These are phyloP conservation scores for Medicago ruthenica DNA, from an alignment of 306 rosid species.

Conservation along the genomic window DNA sequence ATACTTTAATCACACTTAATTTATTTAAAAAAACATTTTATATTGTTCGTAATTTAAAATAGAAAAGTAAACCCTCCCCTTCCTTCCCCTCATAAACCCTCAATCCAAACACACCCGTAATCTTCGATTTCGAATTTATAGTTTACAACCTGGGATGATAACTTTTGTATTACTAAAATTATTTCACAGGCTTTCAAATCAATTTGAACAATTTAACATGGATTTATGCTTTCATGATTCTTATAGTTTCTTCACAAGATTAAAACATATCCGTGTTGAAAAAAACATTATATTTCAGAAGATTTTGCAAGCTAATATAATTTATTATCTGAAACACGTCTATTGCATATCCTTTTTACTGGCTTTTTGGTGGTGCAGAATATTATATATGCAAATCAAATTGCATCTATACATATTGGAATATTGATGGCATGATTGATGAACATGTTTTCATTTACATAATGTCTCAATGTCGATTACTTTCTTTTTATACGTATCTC, in stretches of 20 bases:
- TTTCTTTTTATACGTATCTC: neutral
- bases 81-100: too few relatives aligned
- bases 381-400: slow-evolving; percentile 10
- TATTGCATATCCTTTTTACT: neutral
- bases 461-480: slow-evolving; percentile 2
- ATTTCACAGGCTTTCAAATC: slow-evolving; percentile 30
- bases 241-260: slow-evolving; percentile 27
- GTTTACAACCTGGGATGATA: slow-evolving; percentile 19
- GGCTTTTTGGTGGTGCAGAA: slow-evolving; percentile 16
- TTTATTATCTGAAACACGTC: slow-evolving; percentile 5
- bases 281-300: neutral
- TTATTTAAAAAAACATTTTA: too few relatives aligned
- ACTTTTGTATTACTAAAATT: slow-evolving; percentile 28
- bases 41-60: too few relatives aligned
- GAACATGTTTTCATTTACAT: slow-evolving; percentile 34
- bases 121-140: slow-evolving; percentile 20
- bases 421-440: slow-evolving; percentile 11
- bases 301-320: neutral
- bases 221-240: slow-evolving; percentile 20
- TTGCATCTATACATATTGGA: slow-evolving; percentile 12
- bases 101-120: neutral
- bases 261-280: slow-evolving; percentile 28
- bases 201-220: slow-evolving; percentile 4
- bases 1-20: too few relatives aligned
- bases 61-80: too few relatives aligned